These are phyloP conservation scores for Castanopsis chinensis DNA, from an alignment of 306 rosid species.

Conservation along the genomic window DNA sequence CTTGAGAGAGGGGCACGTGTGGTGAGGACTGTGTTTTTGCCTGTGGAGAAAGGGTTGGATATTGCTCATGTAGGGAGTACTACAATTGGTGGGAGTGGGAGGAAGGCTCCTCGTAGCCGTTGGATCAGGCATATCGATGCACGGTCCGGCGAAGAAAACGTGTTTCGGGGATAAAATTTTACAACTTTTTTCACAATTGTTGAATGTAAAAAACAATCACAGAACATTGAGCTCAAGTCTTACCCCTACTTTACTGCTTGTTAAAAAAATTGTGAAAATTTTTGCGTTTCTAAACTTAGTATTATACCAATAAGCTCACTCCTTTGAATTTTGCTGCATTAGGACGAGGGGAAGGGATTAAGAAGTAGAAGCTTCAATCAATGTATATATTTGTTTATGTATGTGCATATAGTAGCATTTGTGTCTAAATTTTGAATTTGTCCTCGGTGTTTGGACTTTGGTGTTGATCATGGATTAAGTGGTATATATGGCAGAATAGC, in stretches of 20 bases:
- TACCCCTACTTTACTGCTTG: too few relatives aligned
- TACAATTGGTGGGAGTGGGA: not conserved
- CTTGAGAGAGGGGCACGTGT: conserved; percentile 68
- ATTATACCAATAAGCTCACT: not conserved
- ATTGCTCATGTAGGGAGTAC: conserved; percentile 76
- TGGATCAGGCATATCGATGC: conserved; percentile 74
- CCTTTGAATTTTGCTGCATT: not conserved
- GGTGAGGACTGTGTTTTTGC: conserved; percentile 69
- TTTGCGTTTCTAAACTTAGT: too few relatives aligned
- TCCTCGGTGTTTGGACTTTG: not conserved
- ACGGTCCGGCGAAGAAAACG: conserved; percentile 76
- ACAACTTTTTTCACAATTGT: fast-evolving
- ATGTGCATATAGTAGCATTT: not conserved
- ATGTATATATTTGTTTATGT: not conserved
- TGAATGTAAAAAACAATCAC: fast-evolving
- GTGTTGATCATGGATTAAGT: too few relatives aligned
- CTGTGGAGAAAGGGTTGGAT: conserved; percentile 81
- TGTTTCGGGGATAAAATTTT: conserved; percentile 40
- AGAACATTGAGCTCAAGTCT: too few relatives aligned
- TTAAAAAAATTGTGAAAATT: too few relatives aligned
- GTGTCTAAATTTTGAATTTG: not conserved
- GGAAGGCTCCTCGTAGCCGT: conserved; percentile 47
- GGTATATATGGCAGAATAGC: too few relatives aligned
- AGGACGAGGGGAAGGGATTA: too few relatives aligned
- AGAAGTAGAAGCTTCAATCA: not conserved